Base-by-base conservation (phyloP, 441 rosid genomes). In the Pelargonium fulgidum region DNA sequence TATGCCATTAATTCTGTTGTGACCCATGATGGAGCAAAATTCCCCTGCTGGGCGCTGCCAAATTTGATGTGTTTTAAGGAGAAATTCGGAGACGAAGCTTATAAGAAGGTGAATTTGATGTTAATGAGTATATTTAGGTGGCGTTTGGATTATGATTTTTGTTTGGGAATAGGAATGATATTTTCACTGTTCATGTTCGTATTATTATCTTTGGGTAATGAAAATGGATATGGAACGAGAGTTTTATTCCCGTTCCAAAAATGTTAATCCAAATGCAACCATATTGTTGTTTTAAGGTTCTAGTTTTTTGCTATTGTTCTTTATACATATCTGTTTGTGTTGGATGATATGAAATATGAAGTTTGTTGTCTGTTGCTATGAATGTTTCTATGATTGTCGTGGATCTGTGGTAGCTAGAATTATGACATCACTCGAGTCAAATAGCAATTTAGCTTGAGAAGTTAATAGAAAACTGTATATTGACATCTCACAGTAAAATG, bases 21-120 rank as follows among this genome's bases (percentile, higher is more conserved):
- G 69, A 82, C 92, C 11, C 99, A 93, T 48, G 96, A 91, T 66
- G 97, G 96, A 17, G 72, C 80, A 61, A 89, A 85, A 73, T 85
- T 89, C 67, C 93, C 95, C 5, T 87, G 96, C 68, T 89, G 93
- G 97, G 83, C 88, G 3, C 73, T 88, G 77, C 82, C 91, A 11
- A 88, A 88, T 84, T 90, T 93, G 13, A 71, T 81, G 76, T 85
- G 90, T 10, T 87, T 93, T 24, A 79, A 78, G 0, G 72, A 62
- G 7, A 79, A 70, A 66, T 69, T 89, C 0, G 97, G 97, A 0
- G 78, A 71, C 0, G 93, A 84, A 47, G 96, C 91, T 66, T 91
- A 91, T 62, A 72, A 70, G 11, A 86, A 84, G 88, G 97, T 89
- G 17, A 13, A 10, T 20, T 39, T 4, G 20, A 13, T 0, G 63